Conservation (phyloP, 805 yeast genomes). For the Brettanomyces nanus region DNA sequence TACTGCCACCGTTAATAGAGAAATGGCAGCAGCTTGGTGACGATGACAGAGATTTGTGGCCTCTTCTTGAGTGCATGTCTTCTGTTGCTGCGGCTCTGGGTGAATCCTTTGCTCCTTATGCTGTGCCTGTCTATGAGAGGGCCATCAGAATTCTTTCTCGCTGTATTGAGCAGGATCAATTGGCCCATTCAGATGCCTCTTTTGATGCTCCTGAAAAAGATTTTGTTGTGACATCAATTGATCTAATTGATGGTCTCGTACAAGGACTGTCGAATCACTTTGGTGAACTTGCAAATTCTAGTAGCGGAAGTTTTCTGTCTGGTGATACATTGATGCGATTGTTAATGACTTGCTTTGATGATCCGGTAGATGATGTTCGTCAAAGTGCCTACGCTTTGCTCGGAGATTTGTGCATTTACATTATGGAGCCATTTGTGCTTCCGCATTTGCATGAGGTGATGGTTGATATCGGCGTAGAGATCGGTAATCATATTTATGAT, state of each 20-base stretch:
- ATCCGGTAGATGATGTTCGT: slow-evolving; percentile 77
- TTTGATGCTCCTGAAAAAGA: slow-evolving; percentile 81
- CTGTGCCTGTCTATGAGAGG: slow-evolving; percentile 76
- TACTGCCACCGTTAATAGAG: slow-evolving; percentile 73
- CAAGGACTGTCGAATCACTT: slow-evolving; percentile 75
- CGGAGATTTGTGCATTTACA: slow-evolving; percentile 77
- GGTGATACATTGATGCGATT: slow-evolving; percentile 46
- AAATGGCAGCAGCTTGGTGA: slow-evolving; percentile 77
- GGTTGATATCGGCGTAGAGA: slow-evolving; percentile 61
- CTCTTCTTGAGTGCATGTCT: slow-evolving; percentile 86
- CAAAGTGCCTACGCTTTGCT: slow-evolving; percentile 85
- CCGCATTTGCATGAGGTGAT: slow-evolving; percentile 47
- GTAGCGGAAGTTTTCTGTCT: neutral
- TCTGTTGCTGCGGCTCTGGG: slow-evolving; percentile 85
- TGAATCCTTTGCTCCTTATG: slow-evolving; percentile 79
- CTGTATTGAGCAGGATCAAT: slow-evolving; percentile 59
- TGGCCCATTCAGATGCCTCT: slow-evolving; percentile 56
- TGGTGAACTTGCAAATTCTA: slow-evolving; percentile 35
- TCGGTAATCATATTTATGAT: slow-evolving; percentile 41
- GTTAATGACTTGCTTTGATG: slow-evolving; percentile 62
- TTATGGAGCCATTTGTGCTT: slow-evolving; percentile 35
- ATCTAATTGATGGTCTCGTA: slow-evolving; percentile 83
- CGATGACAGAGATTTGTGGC: slow-evolving; percentile 82
- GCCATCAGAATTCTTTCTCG: slow-evolving; percentile 61
- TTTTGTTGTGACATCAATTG: slow-evolving; percentile 81